Base-by-base conservation (phyloP, 345 rosid genomes). In the Physaria fendleri region DNA sequence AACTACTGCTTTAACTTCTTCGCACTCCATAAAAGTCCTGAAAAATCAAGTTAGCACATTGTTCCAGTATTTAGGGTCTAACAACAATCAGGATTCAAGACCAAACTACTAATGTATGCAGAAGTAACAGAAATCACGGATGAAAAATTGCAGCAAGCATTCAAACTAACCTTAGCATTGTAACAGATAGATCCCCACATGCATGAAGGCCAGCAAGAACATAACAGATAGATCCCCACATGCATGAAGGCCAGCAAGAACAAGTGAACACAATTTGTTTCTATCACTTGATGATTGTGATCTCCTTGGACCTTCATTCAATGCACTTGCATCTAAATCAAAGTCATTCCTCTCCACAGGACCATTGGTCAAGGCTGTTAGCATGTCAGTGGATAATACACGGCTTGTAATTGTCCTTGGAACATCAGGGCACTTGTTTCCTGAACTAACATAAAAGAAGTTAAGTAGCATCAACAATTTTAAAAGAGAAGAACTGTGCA, bases 171-270 rank as follows among this genome's bases (percentile, higher is more conserved):
- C 70, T 77, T 52, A 92, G 81, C 95, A 92, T 92, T 41, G 90
- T 85, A 56, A 85, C 90, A 15, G 96, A 88, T 45, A 88, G 90
- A 82, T 92, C 95, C 14, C 98, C 98, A 55, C 98, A 92, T 24
- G 98, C 96, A 79, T 92, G 98, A 69, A 88, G 85, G 43, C 98
- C 96, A 56, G 98, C 88, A 68, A 92, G 93, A 65, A 88, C 81
- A 57, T n/a, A n/a, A n/a, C n/a, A n/a, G n/a, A n/a, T n/a, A n/a
- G n/a, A n/a, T n/a, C n/a, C 17, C 98, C 98, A 53, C 98, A 91
- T 22, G 98, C 96, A 79, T 92, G 98, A 69, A 88, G 85, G 43
- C 98, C 96, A 56, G 98, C 88, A 68, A 92, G 93, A 65, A 88
- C 81, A 57, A 85, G 70, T 56, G 95, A 79, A 49, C 72, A 65